These are phyloP conservation scores for Solanum bukasovii DNA, from an alignment of 257 asterid species.

Conservation along the genomic window DNA sequence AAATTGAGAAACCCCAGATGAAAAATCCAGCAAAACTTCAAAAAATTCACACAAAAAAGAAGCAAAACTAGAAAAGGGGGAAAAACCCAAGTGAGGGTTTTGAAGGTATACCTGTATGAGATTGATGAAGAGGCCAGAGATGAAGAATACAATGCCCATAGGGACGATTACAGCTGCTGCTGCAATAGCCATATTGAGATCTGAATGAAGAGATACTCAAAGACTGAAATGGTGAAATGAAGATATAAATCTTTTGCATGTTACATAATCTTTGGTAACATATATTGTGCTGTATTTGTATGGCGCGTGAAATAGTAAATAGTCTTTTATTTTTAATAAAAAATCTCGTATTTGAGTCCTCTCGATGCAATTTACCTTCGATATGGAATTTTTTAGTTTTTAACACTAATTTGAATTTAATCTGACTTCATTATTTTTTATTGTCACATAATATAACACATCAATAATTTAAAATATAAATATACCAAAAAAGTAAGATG, in stretches of 20 bases:
- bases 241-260: neutral
- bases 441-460: too few relatives aligned
- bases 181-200: conserved; percentile 24
- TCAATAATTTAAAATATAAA: too few relatives aligned
- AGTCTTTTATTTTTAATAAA: too few relatives aligned
- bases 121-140: conserved; percentile 76
- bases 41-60: neutral
- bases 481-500: too few relatives aligned
- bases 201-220: neutral
- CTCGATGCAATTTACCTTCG: too few relatives aligned
- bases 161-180: conserved; percentile 74
- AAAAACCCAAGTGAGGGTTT: neutral
- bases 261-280: neutral
- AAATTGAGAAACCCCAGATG: neutral
- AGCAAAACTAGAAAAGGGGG: neutral
- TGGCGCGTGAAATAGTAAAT: too few relatives aligned
- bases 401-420: too few relatives aligned
- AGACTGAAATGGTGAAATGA: neutral
- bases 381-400: too few relatives aligned
- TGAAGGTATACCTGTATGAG: conserved; percentile 48
- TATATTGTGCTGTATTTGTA: too few relatives aligned
- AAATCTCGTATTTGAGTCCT: too few relatives aligned
- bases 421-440: too few relatives aligned
- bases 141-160: conserved; percentile 72
- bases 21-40: neutral